These are phyloP conservation scores for Paxillus ammoniavirescens DNA, from an alignment of 768 basidiomycete species.

Conservation along the genomic window DNA sequence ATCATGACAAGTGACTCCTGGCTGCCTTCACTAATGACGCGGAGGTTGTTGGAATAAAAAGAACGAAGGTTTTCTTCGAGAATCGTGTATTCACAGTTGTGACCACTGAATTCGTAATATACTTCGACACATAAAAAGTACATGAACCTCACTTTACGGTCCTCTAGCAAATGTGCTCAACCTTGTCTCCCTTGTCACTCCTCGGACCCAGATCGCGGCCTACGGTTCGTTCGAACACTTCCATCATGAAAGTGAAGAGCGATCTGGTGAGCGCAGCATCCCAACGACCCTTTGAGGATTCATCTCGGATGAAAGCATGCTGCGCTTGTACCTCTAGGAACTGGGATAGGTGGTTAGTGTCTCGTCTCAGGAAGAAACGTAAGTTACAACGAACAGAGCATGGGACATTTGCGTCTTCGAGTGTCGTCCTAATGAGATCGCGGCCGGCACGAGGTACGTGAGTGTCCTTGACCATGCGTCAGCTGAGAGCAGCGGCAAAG, in stretches of 20 bases:
- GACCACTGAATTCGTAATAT: background rate
- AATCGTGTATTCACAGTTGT: background rate
- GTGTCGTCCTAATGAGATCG: constrained; percentile 75
- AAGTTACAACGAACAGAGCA: constrained; percentile 55
- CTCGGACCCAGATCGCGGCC: constrained; percentile 81
- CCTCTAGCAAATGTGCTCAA: constrained; percentile 40
- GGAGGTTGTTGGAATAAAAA: constrained; percentile 4
- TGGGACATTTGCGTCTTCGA: constrained; percentile 78
- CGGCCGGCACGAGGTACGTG: constrained; percentile 88
- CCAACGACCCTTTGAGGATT: constrained; percentile 91
- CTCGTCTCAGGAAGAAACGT: background rate
- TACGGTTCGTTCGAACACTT: constrained; percentile 87
- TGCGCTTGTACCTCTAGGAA: constrained; percentile 97
- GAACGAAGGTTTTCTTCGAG: background rate
- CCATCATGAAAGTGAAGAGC: constrained; percentile 85
- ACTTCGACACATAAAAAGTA: background rate
- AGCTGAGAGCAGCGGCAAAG: background rate
- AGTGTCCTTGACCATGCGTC: constrained; percentile 60
- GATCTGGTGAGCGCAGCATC: constrained; percentile 87
- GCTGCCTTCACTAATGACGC: constrained; percentile 5
- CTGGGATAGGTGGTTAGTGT: constrained; percentile 36
- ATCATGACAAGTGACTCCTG: constrained; percentile 13
- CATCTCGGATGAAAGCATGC: constrained; percentile 94
- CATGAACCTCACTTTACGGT: too few relatives aligned
- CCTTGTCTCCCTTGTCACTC: constrained; percentile 39